Evolutionary conservation across 805 yeast species (phyloP), one percentile per base, ranked within the genome.

Genomic region (Saccharomycopsis babjevae): DNA sequence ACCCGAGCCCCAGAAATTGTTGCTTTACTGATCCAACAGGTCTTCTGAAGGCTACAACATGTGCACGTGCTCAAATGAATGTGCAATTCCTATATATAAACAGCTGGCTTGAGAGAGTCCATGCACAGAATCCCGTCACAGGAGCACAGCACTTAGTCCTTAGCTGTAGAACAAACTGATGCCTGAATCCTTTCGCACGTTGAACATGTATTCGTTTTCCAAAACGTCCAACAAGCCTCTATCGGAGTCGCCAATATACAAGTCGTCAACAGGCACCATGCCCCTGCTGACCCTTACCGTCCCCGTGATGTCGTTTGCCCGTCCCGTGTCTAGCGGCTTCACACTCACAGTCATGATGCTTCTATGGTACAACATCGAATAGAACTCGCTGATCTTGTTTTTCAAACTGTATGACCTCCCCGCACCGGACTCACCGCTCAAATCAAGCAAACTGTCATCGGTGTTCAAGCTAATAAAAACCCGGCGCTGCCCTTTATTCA

Each of bases 301-400:
- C 6, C 66, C 65, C n/a, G 62, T 54, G 20, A 64, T 43, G 22
- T 62, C 66, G n/a, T 42, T 56, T 8, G 66, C 64, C 30, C 60
- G n/a, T 3, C 66, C 66, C 10, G 66, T 63, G 20, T 57, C 52
- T 11, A 63, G 57, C 10, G 66, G 66, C 55, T 57, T 63, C 22
- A 63, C 54, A 28, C 54, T 63, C 5, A 63, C n/a, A 18, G 54
- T 54, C 10, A 61, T 15, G 30, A 56, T 28, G n/a, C 43, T 38
- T 40, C 50, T 20, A 32, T 60, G 62, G 11, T 54, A 28, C 38
- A 61, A 25, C n/a, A 40, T 36, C 0, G 64, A 56, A n/a, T 50
- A 58, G n/a, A 58, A 52, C 34, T 57, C 36, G 13, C 62, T 63
- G 30, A 58, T 8, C 42, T 63, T 61, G 15, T 16, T 15, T 38